Evolutionary conservation across 768 basidiomycete species (phyloP), one percentile per base, ranked within the genome.

Genomic region (Lactifluus subvellereus): DNA sequence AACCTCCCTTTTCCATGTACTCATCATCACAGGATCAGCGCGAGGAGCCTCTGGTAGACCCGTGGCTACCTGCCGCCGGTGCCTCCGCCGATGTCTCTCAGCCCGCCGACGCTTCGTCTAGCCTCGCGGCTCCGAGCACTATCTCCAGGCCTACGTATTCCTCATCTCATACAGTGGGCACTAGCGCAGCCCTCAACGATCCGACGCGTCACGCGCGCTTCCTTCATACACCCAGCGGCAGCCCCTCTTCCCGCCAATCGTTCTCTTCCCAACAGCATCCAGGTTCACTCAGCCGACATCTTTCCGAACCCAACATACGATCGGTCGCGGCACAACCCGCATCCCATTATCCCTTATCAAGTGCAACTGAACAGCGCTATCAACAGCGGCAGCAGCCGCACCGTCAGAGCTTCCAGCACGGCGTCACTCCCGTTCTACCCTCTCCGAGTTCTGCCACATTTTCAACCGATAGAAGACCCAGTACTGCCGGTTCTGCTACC

Each of bases 11-110:
- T 35, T 8, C 48, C 32, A 64, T 64, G 58, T 64, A 60, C 49
- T 64, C 63, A 60, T 60, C 58, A 51, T 56, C 59, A 6, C 63
- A 64, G 35, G 58, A 64, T 60, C 63, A 64, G 63, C 63, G 63
- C 52, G 54, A 60, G 18, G 27, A 45, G 22, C 38, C 63, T 32
- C 48, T 64, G 6, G 54, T 60, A 64, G 58, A 60, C 48, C 27
- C 63, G 8, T 64, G 63, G 63, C 54, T 50, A 16, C 54, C 53
- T 40, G 10, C 37, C 53, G 13, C 60, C 60, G 27, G 27, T 52
- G 9, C 53, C 47, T 50, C 57, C 62, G 40, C 62, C 62, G 63
- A 30, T 22, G 53, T 51, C 30, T 54, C 63, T 33, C 58, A 64
- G 22, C 42, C 62, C 35, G 38, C 40, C 53, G 53, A 59, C 32